A percentile compares a stretch with the other conserved stretches of the same genome.
phyloP scores from a whole-genome alignment of 192 early-diverging fungal species.

The Thamnidium elegans region DNA sequence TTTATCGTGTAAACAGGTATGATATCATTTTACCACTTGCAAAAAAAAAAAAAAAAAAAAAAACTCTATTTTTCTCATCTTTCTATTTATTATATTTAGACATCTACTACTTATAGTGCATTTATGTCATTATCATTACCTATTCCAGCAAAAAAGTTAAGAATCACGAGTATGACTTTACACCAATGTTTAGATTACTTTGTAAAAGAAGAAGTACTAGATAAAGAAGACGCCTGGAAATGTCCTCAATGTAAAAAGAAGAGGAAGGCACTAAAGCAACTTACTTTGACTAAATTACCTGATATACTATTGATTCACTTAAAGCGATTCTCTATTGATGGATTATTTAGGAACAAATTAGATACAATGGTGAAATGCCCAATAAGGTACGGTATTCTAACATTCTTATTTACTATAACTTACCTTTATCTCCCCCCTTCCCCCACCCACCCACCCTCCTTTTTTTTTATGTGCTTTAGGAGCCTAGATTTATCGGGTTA shows the following conservation, averaged over 20 bases:
- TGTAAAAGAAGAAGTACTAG: constrained; percentile 79
- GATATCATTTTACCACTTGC: too few species aligned
- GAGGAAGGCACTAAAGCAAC: constrained; percentile 70
- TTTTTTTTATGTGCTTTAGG: constrained; percentile 12
- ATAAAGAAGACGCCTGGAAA: constrained; percentile 88
- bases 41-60: too few species aligned
- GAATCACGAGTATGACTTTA: constrained; percentile 59
- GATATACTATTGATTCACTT: constrained; percentile 87
- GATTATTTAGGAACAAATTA: constrained; percentile 91
- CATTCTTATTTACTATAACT: neutral
- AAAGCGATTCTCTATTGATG: constrained; percentile 90
- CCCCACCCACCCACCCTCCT: neutral
- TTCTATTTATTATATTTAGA: neutral
- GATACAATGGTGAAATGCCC: constrained; percentile 87
- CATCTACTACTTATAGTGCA: constrained; percentile 56
- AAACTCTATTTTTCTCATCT: neutral
- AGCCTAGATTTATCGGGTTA: constrained; percentile 60
- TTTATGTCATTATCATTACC: constrained; percentile 93
- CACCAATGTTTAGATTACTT: constrained; percentile 85
- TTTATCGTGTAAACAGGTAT: constrained; percentile 54
- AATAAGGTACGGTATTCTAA: constrained; percentile 38
- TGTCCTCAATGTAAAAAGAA: constrained; percentile 81
- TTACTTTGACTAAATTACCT: constrained; percentile 79
- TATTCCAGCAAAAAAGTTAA: constrained; percentile 59
- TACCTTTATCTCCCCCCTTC: neutral